Percentiles rank a stretch among this genome's conserved stretches.
phyloP scores from a whole-genome alignment of 768 basidiomycete species.

The Trametes gibbosa region DNA sequence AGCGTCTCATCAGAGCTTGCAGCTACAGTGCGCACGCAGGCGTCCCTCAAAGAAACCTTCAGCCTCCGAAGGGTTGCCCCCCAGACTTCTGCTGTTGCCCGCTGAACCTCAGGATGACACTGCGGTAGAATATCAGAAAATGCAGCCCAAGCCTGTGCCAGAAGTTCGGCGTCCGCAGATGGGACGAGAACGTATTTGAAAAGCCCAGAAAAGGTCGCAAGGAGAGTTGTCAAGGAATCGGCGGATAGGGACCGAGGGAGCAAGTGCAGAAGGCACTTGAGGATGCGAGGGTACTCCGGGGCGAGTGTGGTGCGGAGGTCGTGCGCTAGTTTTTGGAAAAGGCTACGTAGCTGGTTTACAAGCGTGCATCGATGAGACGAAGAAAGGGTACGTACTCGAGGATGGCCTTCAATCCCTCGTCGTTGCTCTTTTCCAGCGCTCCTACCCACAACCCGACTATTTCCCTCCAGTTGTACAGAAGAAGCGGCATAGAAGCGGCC shows the following conservation, averaged over 20 bases:
- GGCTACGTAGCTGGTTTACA: slow-evolving; percentile 38
- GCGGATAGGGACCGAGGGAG: slow-evolving; percentile 60
- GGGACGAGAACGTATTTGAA: slow-evolving; percentile 77
- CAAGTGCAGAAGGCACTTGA: slow-evolving; percentile 54
- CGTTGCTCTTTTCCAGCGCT: slow-evolving; percentile 57
- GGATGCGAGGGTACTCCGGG: slow-evolving; percentile 56
- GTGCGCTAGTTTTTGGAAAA: slow-evolving; percentile 74
- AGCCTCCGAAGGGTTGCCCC: slow-evolving; percentile 71
- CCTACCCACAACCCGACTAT: slow-evolving; percentile 63
- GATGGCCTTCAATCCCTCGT: slow-evolving; percentile 70
- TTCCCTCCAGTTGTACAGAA: slow-evolving; percentile 77
- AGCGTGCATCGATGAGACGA: background rate
- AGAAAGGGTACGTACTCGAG: slow-evolving; percentile 57
- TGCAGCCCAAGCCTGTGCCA: slow-evolving; percentile 59
- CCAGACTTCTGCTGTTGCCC: slow-evolving; percentile 87
- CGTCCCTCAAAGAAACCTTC: slow-evolving; percentile 55
- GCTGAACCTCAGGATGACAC: slow-evolving; percentile 69
- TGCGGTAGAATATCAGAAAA: slow-evolving; percentile 50
- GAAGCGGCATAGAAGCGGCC: slow-evolving; percentile 73
- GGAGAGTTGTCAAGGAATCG: slow-evolving; percentile 55
- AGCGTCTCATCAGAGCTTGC: slow-evolving; percentile 40
- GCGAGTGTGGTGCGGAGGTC: slow-evolving; percentile 78
- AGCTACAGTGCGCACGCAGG: slow-evolving; percentile 55
- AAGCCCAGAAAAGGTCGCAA: slow-evolving; percentile 64
- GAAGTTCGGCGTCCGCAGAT: slow-evolving; percentile 46